Evolutionary conservation across 2,329 filamentous ascomycete genomes (phyloP).

Genomic region (Calycina marina): DNA sequence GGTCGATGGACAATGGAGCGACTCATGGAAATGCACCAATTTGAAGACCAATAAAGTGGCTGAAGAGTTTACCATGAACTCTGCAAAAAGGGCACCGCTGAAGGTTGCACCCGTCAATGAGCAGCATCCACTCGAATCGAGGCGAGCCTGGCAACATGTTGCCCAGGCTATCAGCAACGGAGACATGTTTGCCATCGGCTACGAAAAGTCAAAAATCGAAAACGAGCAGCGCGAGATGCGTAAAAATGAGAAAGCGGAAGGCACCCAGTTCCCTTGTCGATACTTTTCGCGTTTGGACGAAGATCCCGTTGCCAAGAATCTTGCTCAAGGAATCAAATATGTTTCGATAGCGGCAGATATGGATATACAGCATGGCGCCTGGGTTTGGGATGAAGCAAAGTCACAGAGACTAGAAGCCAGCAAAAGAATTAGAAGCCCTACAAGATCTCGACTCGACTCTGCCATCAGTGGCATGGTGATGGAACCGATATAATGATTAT

Average conservation of each 20-base stretch:
- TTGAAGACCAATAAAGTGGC: constrained; percentile 37
- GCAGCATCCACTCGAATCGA: constrained; percentile 77
- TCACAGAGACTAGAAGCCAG: constrained; percentile 8
- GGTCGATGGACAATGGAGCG: constrained; percentile 82
- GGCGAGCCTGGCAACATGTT: constrained; percentile 77
- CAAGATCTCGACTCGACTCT: constrained; percentile 14
- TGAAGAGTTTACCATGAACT: constrained; percentile 43
- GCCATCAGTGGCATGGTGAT: constrained; percentile 9
- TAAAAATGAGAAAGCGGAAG: constrained; percentile 56
- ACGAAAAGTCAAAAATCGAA: constrained; percentile 80
- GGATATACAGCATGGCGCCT: constrained; percentile 12
- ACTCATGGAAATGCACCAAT: constrained; percentile 63
- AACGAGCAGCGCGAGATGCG: constrained; percentile 70
- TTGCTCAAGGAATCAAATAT: constrained; percentile 25
- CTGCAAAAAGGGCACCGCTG: constrained; percentile 47
- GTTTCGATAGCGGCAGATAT: constrained; percentile 9
- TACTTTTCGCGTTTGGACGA: constrained; percentile 55
- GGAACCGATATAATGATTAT: neutral
- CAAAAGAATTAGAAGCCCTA: constrained; percentile 12
- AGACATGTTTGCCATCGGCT: constrained; percentile 66
- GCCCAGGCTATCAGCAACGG: constrained; percentile 64
- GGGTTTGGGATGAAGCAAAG: constrained; percentile 19
- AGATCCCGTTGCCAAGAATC: constrained; percentile 26
- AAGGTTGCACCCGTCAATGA: constrained; percentile 55
- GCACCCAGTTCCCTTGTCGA: constrained; percentile 60